phyloP scores from a whole-genome alignment of 306 rosid species.

The Cyclanthera cordifolia region DNA sequence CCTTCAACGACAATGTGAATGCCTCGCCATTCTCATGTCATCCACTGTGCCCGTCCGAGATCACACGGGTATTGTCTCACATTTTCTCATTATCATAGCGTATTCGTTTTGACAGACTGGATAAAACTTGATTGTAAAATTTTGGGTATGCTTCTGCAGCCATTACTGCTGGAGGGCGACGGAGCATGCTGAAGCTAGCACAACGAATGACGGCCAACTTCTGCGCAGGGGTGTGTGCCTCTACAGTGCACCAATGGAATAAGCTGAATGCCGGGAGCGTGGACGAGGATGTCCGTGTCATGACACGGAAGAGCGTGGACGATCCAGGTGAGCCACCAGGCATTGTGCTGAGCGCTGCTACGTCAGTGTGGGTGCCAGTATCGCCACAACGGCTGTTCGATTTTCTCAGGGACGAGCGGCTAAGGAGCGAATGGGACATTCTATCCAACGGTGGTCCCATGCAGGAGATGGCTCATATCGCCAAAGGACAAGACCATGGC shows the following conservation, averaged over 20 bases:
- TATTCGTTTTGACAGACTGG: too few relatives aligned
- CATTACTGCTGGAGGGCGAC: conserved; percentile 53
- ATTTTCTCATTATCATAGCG: neutral
- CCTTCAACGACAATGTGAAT: conserved; percentile 83
- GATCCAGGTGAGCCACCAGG: conserved; percentile 98
- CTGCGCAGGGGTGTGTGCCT: conserved; percentile 89
- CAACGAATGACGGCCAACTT: conserved; percentile 91
- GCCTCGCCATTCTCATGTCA: conserved; percentile 85
- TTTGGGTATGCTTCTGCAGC: conserved; percentile 4
- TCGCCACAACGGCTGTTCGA: conserved; percentile 61
- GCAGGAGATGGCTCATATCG: conserved; percentile 99
- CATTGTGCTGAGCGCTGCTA: conserved; percentile 84
- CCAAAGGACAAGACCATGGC: conserved; percentile 90
- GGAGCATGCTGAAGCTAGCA: conserved; percentile 95
- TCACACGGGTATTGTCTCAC: conserved; percentile 34
- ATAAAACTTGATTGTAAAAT: too few relatives aligned
- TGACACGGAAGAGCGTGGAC: conserved; percentile 85
- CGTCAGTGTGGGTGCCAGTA: conserved; percentile 89
- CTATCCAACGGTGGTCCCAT: conserved; percentile 96
- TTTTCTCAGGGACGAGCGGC: conserved; percentile 73
- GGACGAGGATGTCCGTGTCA: conserved; percentile 78
- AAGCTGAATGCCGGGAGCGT: conserved; percentile 60
- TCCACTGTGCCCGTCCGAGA: conserved; percentile 52
- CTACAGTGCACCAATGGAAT: conserved; percentile 92
- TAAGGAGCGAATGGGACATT: conserved; percentile 94